phyloP scores from a whole-genome alignment of 805 yeast species.

The Cyberlindnera meyerae region DNA sequence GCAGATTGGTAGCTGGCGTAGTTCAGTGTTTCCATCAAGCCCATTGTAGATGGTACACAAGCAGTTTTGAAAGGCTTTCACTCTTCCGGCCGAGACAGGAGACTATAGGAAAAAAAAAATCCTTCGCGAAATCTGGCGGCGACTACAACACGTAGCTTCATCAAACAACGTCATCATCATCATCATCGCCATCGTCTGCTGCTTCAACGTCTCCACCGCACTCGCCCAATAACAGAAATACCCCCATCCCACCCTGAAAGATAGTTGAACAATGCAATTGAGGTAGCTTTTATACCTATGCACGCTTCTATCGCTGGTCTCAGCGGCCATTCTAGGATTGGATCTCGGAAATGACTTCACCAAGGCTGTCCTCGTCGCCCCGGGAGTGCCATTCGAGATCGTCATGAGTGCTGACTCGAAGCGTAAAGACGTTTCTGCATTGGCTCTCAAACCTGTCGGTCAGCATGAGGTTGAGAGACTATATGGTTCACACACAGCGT shows the following conservation, averaged over 20 bases:
- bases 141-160: too few species aligned
- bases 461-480: slow-evolving; percentile 54
- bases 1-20: too few species aligned
- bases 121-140: background rate
- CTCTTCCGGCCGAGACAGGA: too few species aligned
- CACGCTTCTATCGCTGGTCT: slow-evolving; percentile 14
- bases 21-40: too few species aligned
- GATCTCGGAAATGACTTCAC: slow-evolving; percentile 87
- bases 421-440: slow-evolving; percentile 80
- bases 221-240: too few species aligned
- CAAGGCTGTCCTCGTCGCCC: slow-evolving; percentile 86
- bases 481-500: slow-evolving; percentile 72
- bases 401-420: slow-evolving; percentile 87
- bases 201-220: too few species aligned
- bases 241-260: too few species aligned
- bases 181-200: background rate
- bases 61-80: too few species aligned
- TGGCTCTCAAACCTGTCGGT: slow-evolving; percentile 50
- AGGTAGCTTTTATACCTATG: slow-evolving; percentile 4
- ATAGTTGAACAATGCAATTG: slow-evolving; percentile 3
- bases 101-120: too few species aligned
- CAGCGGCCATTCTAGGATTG: slow-evolving; percentile 74
- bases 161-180: background rate
- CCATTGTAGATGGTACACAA: too few species aligned
- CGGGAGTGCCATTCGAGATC: slow-evolving; percentile 82